Evolutionary conservation across 352 stramenopile species (phyloP), one percentile per base, ranked within the genome.

Genomic region (Phytophthora multivora): DNA sequence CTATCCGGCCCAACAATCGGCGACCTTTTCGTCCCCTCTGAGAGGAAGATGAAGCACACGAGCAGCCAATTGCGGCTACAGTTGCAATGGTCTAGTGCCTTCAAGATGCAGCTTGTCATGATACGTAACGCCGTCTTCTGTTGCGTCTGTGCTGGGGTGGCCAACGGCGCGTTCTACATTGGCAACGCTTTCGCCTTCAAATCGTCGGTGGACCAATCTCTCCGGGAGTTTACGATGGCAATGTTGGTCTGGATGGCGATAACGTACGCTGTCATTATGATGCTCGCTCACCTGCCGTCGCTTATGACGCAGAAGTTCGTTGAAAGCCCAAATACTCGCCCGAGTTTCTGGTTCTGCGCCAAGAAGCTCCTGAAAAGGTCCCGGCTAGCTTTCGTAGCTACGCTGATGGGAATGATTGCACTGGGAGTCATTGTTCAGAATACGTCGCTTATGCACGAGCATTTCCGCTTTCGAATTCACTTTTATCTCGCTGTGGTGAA

Each of bases 401-500:
- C 47, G 2, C 13, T 69, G 10, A 11, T 11, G 2, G 54, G 46
- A 2, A 51, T 65, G 51, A 19, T 58, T 12, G 47, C 5, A 4
- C 41, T 60, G 21, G 57, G 57, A 13, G 15, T 69, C 1, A 0
- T 75, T 0, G 61, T 71, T 3, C 46, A 52, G 13, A 21, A 62
- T 16, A 66, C 61, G n/a, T 51, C 56, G 16, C 16, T 64, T 4
- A 55, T 54, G 35, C 36, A 47, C 18, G 16, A 59, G 10, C 31
- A 61, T 15, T 64, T 63, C 23, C 59, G 45, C 4, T 57, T 71
- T 40, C 48, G 56, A 28, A 5, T 59, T 19, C 62, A 78, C 33
- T 79, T 75, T 54, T 82, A 82, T 35, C 16, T 69, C 10, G 65
- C 53, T 4, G 48, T 56, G 10, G 23, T 56, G 2, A 73, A 63